Evolutionary conservation across 495 filamentous ascomycete species (phyloP), one percentile per base, ranked within the genome.

Genomic region (Hamigera avellanea): DNA sequence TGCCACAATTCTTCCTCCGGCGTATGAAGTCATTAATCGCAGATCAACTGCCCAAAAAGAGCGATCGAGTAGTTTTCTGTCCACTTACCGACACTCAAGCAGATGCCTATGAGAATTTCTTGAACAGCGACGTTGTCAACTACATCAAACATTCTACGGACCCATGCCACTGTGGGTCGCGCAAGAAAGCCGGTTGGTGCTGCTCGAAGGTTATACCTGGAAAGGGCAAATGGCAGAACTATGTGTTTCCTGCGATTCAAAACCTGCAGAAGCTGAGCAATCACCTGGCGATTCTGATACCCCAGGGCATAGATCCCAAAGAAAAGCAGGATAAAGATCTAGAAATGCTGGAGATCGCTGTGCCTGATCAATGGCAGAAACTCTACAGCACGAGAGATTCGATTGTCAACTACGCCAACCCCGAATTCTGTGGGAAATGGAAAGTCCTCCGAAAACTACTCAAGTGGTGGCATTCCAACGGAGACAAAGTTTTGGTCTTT

Each of bases 341-440:
- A 14, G 78, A 83, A 27, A 75, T 76, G 49, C 69, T 96, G 10
- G 69, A 88, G 51, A 70, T 75, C 4, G 82, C 83, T 19, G 54
- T 88, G 0, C 91, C 91, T 0, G 59, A 82, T 27, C 57, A 71
- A 13, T 98, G 87, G 87, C 64, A 78, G 43, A 63, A 78, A 10
- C 69, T 95, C 2, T 93, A 84, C 46, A 62, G 63, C 8, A 76
- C 76, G 14, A 72, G 83, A 37, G 85, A 95, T 35, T 83, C 75
- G 0, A 77, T 96, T 36, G 57, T 83, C 26, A 86, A 80, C 52
- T 86, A 82, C 44, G 77, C 88, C 13, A 89, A 94, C 41, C 81
- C 84, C 0, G 83, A 94, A 35, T 95, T 89, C 46, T 98, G 91
- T 49, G 91, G 91, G 2, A 98, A 98, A 57, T 98, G 91, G 91